These are phyloP conservation scores for Luzula sylvatica DNA, from an alignment of 176 grass and related monocot genomes.

Conservation along the genomic window DNA sequence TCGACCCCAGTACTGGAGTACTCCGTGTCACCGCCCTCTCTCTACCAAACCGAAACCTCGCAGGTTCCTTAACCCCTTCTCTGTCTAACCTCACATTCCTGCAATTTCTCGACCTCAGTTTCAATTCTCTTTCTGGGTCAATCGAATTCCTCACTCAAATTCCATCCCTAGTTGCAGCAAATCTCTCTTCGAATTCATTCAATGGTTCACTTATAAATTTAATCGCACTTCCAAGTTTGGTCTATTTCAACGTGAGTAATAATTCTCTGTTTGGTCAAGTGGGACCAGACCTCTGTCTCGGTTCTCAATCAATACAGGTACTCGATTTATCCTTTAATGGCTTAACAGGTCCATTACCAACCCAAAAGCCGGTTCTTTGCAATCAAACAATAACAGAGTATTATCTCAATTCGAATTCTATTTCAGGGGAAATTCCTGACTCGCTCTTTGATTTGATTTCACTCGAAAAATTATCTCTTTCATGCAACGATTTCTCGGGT, in stretches of 20 bases:
- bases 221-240: constrained; percentile 24
- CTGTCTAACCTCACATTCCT: constrained; percentile 34
- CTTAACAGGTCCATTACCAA: constrained; percentile 43
- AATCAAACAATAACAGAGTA: constrained; percentile 42
- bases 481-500: constrained; percentile 47
- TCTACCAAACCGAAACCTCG: constrained; percentile 31
- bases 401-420: constrained; percentile 40
- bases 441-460: constrained; percentile 44
- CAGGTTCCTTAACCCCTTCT: constrained; percentile 14
- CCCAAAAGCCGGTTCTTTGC: constrained; percentile 21
- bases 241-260: constrained; percentile 65
- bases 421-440: constrained; percentile 48
- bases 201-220: constrained; percentile 32
- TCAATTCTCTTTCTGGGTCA: constrained; percentile 40
- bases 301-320: constrained; percentile 18
- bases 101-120: constrained; percentile 53
- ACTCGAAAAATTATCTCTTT: constrained; percentile 48
- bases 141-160: constrained; percentile 24
- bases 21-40: constrained; percentile 30
- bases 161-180: constrained; percentile 14
- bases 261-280: constrained; percentile 53
- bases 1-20: background rate
- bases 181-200: constrained; percentile 77
- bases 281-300: constrained; percentile 50
- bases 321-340: constrained; percentile 68